Percentiles rank a stretch among this genome's conserved stretches.
phyloP scores from a whole-genome alignment of 805 yeast genomes.

The Schizosaccharomyces octosporus region DNA sequence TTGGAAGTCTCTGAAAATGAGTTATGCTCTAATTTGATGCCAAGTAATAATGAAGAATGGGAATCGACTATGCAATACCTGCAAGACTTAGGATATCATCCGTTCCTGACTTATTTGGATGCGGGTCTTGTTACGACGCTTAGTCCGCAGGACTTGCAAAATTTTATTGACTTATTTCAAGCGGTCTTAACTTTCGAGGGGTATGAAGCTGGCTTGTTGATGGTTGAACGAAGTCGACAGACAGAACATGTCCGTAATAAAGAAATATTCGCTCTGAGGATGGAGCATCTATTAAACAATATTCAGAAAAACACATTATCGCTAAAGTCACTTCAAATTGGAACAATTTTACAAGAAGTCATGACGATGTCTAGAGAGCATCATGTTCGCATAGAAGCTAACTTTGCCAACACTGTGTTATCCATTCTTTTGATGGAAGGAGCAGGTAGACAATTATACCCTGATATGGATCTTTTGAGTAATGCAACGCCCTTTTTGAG shows the following conservation, averaged over 20 bases:
- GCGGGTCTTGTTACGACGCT: constrained; percentile 85
- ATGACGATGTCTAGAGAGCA: constrained; percentile 75
- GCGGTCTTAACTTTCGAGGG: constrained; percentile 85
- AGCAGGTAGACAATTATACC: constrained; percentile 81
- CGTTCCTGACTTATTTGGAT: constrained; percentile 76
- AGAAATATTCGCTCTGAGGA: constrained; percentile 70
- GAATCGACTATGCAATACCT: constrained; percentile 22
- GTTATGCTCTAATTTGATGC: neutral
- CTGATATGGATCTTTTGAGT: constrained; percentile 77
- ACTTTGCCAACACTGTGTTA: constrained; percentile 82
- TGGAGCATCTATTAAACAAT: constrained; percentile 54
- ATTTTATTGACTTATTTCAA: constrained; percentile 71
- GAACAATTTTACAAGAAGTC: constrained; percentile 70
- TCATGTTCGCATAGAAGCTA: constrained; percentile 95
- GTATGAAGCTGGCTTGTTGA: constrained; percentile 74
- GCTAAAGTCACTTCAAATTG: constrained; percentile 72
- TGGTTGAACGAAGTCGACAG: constrained; percentile 84
- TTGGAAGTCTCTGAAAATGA: no score
- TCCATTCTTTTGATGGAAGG: constrained; percentile 84
- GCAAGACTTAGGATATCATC: constrained; percentile 37
- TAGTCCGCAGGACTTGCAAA: constrained; percentile 47
- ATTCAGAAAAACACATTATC: constrained; percentile 78
- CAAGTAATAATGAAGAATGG: constrained; percentile 17
- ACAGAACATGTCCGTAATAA: constrained; percentile 75
- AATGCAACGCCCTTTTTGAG: constrained; percentile 1